A percentile compares a stretch with the other conserved stretches of the same genome.
Conservation (phyloP, 345 rosid genomes). For the Cardiospermum halicacabum region DNA sequence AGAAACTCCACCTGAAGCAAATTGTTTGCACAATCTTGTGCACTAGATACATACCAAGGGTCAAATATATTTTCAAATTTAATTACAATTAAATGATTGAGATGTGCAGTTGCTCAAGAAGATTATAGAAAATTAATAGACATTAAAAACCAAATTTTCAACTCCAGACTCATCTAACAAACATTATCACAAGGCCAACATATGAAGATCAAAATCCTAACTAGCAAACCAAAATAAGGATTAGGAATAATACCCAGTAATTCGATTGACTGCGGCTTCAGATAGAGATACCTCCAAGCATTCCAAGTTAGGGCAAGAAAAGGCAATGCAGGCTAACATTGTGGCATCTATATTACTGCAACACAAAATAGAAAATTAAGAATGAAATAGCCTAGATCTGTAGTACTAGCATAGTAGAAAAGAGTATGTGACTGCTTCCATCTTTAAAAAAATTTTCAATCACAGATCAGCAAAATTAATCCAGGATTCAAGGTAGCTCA, state of each 20-base stretch:
- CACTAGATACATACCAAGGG: too few relatives aligned
- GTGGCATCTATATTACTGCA: slow-evolving; percentile 91
- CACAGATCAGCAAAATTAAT: not conserved
- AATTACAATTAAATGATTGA: too few relatives aligned
- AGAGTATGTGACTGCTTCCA: not conserved
- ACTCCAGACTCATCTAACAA: too few relatives aligned
- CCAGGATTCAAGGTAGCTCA: slow-evolving; percentile 1
- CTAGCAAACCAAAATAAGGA: not conserved
- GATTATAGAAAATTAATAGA: too few relatives aligned
- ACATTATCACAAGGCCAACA: not conserved
- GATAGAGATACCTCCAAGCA: slow-evolving; percentile 64
- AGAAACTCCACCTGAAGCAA: too few relatives aligned
- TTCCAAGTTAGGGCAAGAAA: slow-evolving; percentile 89
- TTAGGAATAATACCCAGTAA: slow-evolving; percentile 61
- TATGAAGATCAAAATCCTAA: not conserved
- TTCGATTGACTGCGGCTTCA: slow-evolving; percentile 61
- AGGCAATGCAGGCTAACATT: slow-evolving; percentile 88
- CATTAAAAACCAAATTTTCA: not conserved
- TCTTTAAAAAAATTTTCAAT: not conserved
- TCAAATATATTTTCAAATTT: too few relatives aligned
- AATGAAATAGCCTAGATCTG: not conserved
- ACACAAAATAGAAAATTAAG: not conserved
- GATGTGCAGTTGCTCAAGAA: too few relatives aligned
- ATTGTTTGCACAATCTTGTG: too few relatives aligned
- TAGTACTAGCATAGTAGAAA: not conserved